phyloP scores from a whole-genome alignment of 768 basidiomycete genomes.

The Termitomyces sp. region DNA sequence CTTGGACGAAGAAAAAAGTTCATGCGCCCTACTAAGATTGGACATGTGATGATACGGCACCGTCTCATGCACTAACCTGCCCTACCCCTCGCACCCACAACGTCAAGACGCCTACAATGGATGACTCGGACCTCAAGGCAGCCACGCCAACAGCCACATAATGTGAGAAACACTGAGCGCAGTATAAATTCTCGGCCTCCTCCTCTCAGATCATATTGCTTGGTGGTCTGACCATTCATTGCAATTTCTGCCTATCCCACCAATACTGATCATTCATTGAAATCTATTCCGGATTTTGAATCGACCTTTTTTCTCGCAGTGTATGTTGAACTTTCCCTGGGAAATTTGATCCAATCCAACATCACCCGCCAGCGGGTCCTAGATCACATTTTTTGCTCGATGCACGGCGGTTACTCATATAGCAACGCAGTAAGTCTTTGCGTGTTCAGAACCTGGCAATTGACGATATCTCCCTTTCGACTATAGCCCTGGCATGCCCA shows the following conservation, averaged over 20 bases:
- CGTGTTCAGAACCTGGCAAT: background rate
- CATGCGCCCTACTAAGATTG: background rate
- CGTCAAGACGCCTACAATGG: slow-evolving; percentile 1
- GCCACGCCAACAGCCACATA: background rate
- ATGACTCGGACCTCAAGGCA: background rate
- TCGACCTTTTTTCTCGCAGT: background rate
- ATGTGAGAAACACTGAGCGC: slow-evolving; percentile 1
- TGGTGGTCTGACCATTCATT: background rate
- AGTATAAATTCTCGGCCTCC: background rate
- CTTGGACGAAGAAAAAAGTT: background rate
- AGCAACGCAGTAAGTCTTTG: background rate
- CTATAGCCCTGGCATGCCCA: background rate
- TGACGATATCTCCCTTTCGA: background rate
- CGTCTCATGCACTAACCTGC: background rate
- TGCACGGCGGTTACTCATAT: slow-evolving; percentile 5
- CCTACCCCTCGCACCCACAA: background rate
- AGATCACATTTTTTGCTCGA: background rate
- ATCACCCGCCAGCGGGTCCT: background rate
- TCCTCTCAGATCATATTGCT: background rate
- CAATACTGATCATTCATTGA: background rate
- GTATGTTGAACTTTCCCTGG: background rate
- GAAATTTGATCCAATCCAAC: background rate
- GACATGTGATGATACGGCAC: background rate
- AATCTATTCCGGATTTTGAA: background rate
- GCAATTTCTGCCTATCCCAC: background rate